Evolutionary conservation across 148 eudicot species (phyloP), one percentile per base, ranked within the genome.

Genomic region (Arbutus unedo): DNA sequence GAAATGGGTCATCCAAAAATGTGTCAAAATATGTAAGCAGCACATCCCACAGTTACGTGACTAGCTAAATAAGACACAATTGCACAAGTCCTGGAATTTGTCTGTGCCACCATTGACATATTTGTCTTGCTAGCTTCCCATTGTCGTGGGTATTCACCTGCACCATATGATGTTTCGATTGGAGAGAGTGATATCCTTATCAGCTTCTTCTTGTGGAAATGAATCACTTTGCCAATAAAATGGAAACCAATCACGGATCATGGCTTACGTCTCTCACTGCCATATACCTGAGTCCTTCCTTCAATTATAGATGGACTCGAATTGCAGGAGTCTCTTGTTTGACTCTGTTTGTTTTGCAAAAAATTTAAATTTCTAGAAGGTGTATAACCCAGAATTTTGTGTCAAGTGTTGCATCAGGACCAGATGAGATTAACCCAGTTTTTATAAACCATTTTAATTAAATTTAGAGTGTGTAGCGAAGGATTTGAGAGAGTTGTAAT

Each of bases 111-210:
- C 41, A 11, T 60, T 13, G 57, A 49, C 57, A 44, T 15, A 64
- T 9, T 5, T 14, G 13, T 14, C 3, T 10, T 49, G n/a, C 2
- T 53, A 45, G 82, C 74, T 79, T 64, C 43, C 82, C 82, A 79
- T 23, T 64, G 64, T 49, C 45, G 64, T 62, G 55, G 73, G 6
- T 50, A 11, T 79, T 19, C 44, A 21, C 56, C 25, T 31, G 38
- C 38, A 62, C 4, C 38, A n/a, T 13, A 5, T 8, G 7, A 38
- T 3, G 60, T 8, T 64, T 38, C 67, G 41, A 45, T 62, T 11
- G 45, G 49, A 66, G 74, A 23, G 82, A 79, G 81, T 79, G 81
- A 48, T 25, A 43, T 79, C 82, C 82, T 14, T 3, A 48, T 79
- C 74, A 66, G 74, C 55, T 25, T 15, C 56, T 79, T 49, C 56